Percentiles rank a stretch among this genome's conserved stretches.
Conservation (phyloP, 495 filamentous ascomycete species). For the Lichina pygmaea region DNA sequence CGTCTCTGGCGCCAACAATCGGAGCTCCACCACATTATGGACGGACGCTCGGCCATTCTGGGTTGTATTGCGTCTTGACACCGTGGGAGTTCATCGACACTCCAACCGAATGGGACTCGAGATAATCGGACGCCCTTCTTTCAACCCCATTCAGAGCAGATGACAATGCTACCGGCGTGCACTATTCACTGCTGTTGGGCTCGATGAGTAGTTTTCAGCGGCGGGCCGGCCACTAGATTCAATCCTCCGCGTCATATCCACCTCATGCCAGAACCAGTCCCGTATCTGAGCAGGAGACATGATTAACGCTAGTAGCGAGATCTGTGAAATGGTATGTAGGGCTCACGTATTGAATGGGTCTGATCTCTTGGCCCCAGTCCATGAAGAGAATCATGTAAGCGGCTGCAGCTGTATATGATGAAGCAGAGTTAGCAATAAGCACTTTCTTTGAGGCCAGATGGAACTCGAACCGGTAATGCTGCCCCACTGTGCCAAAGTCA, state of each 20-base stretch:
- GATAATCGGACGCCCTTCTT: no score
- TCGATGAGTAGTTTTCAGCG: no score
- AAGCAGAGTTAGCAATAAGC: neutral
- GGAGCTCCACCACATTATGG: no score
- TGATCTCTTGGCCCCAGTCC: slow-evolving; percentile 2
- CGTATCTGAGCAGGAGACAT: neutral
- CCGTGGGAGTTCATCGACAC: no score
- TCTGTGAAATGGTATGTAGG: neutral
- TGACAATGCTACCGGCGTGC: no score
- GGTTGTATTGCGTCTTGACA: no score
- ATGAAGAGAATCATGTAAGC: slow-evolving; percentile 2
- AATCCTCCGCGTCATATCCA: neutral
- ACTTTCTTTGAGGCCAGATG: neutral
- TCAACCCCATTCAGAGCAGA: no score
- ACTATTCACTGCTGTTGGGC: no score
- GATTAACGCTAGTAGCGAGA: neutral
- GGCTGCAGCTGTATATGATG: neutral
- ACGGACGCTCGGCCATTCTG: no score
- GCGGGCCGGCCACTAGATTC: no score
- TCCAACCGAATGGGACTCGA: no score
- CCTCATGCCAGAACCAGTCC: neutral
- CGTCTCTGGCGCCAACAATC: no score
- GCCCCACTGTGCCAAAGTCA: slow-evolving; percentile 42
- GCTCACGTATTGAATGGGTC: neutral
- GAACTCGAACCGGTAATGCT: slow-evolving; percentile 14